Conservation (phyloP, 2,329 filamentous ascomycete species). For the Polychaeton citri region DNA sequence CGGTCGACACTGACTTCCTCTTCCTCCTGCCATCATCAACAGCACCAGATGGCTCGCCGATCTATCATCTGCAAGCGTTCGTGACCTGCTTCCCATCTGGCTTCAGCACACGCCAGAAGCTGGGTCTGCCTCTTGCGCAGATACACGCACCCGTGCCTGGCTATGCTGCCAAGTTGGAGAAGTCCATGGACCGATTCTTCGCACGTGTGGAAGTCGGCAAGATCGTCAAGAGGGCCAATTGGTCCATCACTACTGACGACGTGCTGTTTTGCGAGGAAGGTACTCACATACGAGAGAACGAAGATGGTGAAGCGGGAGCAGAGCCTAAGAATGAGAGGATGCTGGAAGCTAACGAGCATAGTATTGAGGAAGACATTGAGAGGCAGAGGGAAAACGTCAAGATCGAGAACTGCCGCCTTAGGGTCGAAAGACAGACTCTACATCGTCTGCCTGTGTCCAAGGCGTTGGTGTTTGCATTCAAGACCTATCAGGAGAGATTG, state of each 20-base stretch:
- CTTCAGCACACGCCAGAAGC: slow-evolving; percentile 43
- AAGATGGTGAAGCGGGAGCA: slow-evolving; percentile 15
- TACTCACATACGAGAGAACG: slow-evolving; percentile 30
- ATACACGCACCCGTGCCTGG: slow-evolving; percentile 48
- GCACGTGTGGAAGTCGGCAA: slow-evolving; percentile 38
- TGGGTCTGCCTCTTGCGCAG: slow-evolving; percentile 36
- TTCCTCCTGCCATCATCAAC: slow-evolving; percentile 37
- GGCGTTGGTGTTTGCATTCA: slow-evolving; percentile 48
- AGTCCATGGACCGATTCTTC: slow-evolving; percentile 51
- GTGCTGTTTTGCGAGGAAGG: slow-evolving; percentile 28
- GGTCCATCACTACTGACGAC: slow-evolving; percentile 31
- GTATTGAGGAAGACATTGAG: slow-evolving; percentile 15
- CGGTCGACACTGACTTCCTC: slow-evolving; percentile 48
- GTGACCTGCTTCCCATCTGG: slow-evolving; percentile 44
- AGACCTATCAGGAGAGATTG: slow-evolving; percentile 48
- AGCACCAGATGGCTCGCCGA: slow-evolving; percentile 12
- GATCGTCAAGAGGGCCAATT: slow-evolving; percentile 44
- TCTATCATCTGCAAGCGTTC: slow-evolving; percentile 45
- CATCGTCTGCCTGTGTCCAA: slow-evolving; percentile 42
- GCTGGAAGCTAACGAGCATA: slow-evolving; percentile 1
- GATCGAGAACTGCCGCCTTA: slow-evolving; percentile 32
- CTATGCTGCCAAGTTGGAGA: slow-evolving; percentile 43
- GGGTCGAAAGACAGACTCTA: slow-evolving; percentile 49
- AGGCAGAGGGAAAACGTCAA: slow-evolving; percentile 17
- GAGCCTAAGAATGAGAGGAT: slow-evolving; percentile 1